Evolutionary conservation across 345 rosid genomes (phyloP), one percentile per base, ranked within the genome.

Genomic region (Gossypium sturtianum): DNA sequence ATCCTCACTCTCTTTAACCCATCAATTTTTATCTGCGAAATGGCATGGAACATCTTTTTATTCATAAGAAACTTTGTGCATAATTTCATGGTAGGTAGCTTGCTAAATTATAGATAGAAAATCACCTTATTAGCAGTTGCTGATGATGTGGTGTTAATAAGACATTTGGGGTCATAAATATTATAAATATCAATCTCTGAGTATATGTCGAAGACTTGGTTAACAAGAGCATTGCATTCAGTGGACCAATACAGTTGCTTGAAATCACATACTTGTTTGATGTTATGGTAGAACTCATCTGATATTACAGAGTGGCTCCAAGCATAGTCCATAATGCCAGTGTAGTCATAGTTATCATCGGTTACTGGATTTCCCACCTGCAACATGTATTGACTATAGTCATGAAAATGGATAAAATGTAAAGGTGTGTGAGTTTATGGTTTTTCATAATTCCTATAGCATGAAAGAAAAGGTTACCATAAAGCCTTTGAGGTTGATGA

Each of bases 241-340:
- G 49, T 58, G 12, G 90, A 83, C 91, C 88, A 86, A 51, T 75
- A 17, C 2, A 70, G 41, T 61, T 63, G 61, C 34, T 74, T 84
- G 83, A 89, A 89, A 77, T 87, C 85, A 20, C 93, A 89, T 1
- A 13, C 85, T 67, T 71, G 73, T 61, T 83, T 82, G 60, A 81
- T 80, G 25, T 79, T 72, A 38, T 78, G 53, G 71, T 84, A 85
- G 10, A 76, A 76, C 68, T 70, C 67, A 72, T 87, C 91, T 0
- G 93, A 76, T 73, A 89, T 81, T 41, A 89, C 86, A 38, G 87
- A 81, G 62, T 87, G 91, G 80, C 90, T 89, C 93, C 93, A 89
- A 22, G 91, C 89, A 57, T 84, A 89, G 38, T 87, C 93, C 29
- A 89, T 69, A 19, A 89, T 47, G 12, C 90, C 93, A 12, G 70